Conservation (phyloP, 2,329 filamentous ascomycete species). For the Colletotrichum sansevieriae region DNA sequence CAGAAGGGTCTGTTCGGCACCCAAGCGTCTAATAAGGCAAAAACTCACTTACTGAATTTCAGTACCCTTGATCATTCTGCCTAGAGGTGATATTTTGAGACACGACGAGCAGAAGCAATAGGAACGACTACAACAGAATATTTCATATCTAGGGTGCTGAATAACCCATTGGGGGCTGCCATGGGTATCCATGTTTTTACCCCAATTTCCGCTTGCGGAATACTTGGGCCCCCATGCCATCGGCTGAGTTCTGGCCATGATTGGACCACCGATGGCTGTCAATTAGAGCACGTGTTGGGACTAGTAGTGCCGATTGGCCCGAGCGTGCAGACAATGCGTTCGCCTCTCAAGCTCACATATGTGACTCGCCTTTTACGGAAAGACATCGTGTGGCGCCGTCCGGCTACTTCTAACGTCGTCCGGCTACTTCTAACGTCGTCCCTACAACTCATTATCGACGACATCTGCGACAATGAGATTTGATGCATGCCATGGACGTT, state of each 20-base stretch:
- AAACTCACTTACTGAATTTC: too few relatives aligned
- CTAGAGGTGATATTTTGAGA: too few relatives aligned
- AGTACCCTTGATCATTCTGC: too few relatives aligned
- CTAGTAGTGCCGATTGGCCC: slow-evolving; percentile 17
- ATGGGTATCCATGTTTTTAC: too few relatives aligned
- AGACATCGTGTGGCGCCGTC: not conserved
- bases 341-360: not conserved
- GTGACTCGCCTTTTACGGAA: not conserved
- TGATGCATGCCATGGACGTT: slow-evolving; percentile 22
- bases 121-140: too few relatives aligned
- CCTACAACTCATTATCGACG: not conserved
- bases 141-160: too few relatives aligned
- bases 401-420: slow-evolving; percentile 11
- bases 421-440: slow-evolving; percentile 11
- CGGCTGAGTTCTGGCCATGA: not conserved
- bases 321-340: not conserved
- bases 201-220: not conserved
- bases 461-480: slow-evolving; percentile 9
- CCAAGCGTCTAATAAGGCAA: too few relatives aligned
- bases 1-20: too few relatives aligned
- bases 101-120: too few relatives aligned
- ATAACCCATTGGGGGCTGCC: too few relatives aligned
- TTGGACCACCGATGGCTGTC: not conserved
- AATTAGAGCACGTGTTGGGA: slow-evolving; percentile 13
- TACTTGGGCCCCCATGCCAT: not conserved